These are phyloP conservation scores for Mucor mucedo DNA, from an alignment of 371 early-diverging fungal genomes.

Conservation along the genomic window DNA sequence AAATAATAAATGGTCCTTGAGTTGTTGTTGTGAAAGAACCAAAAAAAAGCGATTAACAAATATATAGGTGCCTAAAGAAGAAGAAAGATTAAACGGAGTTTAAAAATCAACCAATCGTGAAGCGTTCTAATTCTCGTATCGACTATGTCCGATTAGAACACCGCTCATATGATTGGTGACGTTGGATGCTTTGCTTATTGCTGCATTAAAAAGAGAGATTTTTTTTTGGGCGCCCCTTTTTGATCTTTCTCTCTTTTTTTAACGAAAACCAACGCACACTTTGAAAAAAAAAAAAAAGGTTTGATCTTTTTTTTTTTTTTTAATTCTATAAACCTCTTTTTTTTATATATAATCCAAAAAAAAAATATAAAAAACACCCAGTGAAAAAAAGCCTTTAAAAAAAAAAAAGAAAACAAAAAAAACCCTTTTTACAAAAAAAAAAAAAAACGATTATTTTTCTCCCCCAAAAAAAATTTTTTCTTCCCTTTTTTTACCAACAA, in stretches of 20 bases:
- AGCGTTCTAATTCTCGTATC: too few species aligned
- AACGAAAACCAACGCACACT: too few species aligned
- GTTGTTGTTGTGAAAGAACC: too few species aligned
- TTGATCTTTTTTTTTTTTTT: conserved; percentile 3
- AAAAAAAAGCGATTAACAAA: too few species aligned
- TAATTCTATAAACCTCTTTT: conserved; percentile 2
- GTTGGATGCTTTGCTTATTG: too few species aligned
- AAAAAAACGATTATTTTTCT: conserved; percentile 4
- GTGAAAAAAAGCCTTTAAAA: neutral
- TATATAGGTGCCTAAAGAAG: too few species aligned
- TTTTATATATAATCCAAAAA: neutral
- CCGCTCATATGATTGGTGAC: neutral
- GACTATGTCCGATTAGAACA: neutral
- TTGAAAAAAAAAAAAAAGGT: too few species aligned
- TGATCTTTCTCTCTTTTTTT: too few species aligned
- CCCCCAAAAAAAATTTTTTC: conserved; percentile 1
- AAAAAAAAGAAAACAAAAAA: neutral
- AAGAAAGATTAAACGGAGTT: too few species aligned
- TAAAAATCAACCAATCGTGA: too few species aligned
- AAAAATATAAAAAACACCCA: conserved; percentile 7
- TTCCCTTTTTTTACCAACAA: conserved; percentile 6
- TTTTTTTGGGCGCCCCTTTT: too few species aligned
- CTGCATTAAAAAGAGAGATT: neutral
- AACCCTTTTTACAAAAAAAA: neutral
- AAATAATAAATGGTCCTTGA: too few species aligned